These are phyloP conservation scores for Dendrocalamus sinicus DNA, from an alignment of 176 grass and related monocot genomes.

Conservation along the genomic window DNA sequence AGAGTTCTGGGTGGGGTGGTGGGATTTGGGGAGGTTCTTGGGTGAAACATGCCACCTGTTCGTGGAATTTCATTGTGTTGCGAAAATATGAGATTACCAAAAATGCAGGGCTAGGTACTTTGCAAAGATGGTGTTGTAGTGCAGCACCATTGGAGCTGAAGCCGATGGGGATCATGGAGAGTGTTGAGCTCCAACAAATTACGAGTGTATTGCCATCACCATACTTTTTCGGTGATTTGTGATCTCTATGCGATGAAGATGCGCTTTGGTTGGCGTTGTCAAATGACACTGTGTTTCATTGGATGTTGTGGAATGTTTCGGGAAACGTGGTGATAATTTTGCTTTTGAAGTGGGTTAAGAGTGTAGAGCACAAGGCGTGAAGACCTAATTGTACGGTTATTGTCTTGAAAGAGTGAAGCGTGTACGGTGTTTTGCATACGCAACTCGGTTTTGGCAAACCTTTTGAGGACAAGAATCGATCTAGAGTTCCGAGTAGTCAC, in stretches of 20 bases:
- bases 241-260: not conserved
- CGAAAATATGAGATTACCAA: not conserved
- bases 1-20: slow-evolving; percentile 25
- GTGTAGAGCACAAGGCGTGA: not conserved
- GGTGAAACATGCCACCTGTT: slow-evolving; percentile 29
- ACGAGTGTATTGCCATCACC: not conserved
- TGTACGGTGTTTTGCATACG: not conserved
- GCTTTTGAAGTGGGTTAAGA: not conserved
- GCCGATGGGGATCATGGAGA: not conserved
- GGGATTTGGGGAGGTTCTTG: slow-evolving; percentile 23
- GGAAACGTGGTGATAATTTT: not conserved
- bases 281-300: not conserved
- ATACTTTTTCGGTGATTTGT: not conserved
- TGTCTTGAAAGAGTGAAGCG: not conserved
- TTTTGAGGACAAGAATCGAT: not conserved
- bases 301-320: not conserved
- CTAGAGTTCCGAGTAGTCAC: not conserved
- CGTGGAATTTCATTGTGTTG: not conserved
- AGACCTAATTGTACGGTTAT: not conserved
- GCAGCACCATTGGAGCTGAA: slow-evolving; percentile 7
- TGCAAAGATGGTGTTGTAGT: not conserved
- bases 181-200: not conserved
- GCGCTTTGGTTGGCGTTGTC: not conserved
- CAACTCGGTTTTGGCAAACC: not conserved
- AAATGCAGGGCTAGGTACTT: not conserved